Conservation (phyloP, 169 alveolate genomes). For the Eimeria maxima region DNA sequence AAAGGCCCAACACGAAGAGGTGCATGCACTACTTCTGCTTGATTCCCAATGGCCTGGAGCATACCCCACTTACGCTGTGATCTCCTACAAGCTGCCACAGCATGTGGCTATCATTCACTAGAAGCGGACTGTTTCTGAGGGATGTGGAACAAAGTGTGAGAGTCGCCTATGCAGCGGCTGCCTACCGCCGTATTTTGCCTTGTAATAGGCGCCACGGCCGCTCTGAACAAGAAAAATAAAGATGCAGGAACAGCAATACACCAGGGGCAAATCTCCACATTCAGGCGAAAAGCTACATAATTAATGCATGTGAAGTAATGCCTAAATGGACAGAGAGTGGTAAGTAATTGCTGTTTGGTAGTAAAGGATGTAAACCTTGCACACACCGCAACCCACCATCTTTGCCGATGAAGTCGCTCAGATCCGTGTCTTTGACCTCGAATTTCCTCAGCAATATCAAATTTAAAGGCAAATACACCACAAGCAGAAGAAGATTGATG, state of each 20-base stretch:
- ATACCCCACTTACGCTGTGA: no score
- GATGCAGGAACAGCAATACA: neutral
- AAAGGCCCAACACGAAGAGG: neutral
- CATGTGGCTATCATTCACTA: no score
- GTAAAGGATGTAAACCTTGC: neutral
- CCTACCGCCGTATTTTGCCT: slow-evolving; percentile 75
- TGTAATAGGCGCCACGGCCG: slow-evolving; percentile 82
- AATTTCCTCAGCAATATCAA: neutral
- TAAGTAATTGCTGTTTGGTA: neutral
- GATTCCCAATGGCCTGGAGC: neutral
- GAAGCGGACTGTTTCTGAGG: neutral
- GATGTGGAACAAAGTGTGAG: neutral
- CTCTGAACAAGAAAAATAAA: slow-evolving; percentile 35
- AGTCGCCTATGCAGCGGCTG: neutral
- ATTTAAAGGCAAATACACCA: neutral
- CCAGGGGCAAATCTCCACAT: neutral
- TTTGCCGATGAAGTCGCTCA: neutral
- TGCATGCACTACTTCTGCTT: neutral
- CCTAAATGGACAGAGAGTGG: neutral
- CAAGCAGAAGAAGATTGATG: neutral
- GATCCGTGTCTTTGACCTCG: neutral
- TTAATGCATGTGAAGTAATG: neutral
- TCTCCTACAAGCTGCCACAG: no score
- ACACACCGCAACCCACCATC: neutral
- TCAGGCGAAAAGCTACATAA: neutral